These are phyloP conservation scores for Pseudogymnoascus sp. DNA, from an alignment of 2,329 filamentous ascomycete species.

Conservation along the genomic window DNA sequence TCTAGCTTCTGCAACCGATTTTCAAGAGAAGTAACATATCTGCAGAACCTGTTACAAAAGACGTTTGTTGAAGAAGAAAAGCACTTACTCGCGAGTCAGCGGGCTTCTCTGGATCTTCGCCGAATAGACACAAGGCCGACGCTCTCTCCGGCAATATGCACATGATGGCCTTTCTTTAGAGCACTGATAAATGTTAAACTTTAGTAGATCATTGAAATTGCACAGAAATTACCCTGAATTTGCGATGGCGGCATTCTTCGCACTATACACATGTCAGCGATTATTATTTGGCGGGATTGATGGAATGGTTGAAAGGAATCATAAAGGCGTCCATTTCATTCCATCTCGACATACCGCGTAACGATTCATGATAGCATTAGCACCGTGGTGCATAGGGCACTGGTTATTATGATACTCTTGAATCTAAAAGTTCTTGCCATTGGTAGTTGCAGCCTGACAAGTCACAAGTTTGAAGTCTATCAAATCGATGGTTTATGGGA, in stretches of 20 bases:
- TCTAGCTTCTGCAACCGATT: slow-evolving; percentile 32
- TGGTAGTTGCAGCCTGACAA: neutral
- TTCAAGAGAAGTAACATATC: slow-evolving; percentile 33
- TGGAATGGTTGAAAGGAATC: neutral
- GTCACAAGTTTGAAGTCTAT: neutral
- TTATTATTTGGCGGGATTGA: neutral
- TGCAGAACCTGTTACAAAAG: slow-evolving; percentile 13
- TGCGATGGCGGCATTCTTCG: slow-evolving; percentile 1
- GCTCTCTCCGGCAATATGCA: neutral
- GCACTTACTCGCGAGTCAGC: slow-evolving; percentile 3
- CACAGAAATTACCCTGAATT: slow-evolving; percentile 11
- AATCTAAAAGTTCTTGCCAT: slow-evolving; percentile 3
- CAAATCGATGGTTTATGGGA: slow-evolving; percentile 6
- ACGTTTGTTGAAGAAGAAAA: neutral
- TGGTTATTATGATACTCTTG: neutral
- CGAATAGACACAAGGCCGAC: neutral
- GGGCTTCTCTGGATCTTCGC: slow-evolving; percentile 8
- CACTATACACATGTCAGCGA: slow-evolving; percentile 3
- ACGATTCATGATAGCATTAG: slow-evolving; percentile 5
- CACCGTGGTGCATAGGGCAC: slow-evolving; percentile 6
- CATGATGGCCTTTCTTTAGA: slow-evolving; percentile 8
- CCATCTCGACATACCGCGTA: slow-evolving; percentile 3
- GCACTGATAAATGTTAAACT: neutral
- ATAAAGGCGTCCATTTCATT: neutral
- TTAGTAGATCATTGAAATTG: neutral